phyloP scores from a whole-genome alignment of 2,329 filamentous ascomycete species.

The Cordyceps militaris region DNA sequence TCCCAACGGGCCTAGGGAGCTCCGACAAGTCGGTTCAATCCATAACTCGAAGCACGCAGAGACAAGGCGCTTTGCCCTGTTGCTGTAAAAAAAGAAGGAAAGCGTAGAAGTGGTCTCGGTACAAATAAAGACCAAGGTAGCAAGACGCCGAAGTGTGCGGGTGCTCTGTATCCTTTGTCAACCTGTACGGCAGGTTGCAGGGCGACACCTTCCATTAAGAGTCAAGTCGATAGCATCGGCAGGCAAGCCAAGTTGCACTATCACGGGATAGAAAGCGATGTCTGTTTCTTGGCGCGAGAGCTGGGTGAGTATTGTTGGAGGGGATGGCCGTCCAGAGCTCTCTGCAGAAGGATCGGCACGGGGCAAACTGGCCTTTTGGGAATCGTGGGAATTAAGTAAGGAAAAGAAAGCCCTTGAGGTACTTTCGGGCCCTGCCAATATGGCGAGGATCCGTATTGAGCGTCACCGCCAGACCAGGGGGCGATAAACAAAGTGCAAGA shows the following conservation, averaged over 20 bases:
- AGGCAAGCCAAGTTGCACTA: background rate
- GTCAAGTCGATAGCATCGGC: background rate
- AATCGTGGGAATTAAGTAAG: conserved; percentile 7
- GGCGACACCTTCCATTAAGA: background rate
- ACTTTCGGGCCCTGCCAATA: background rate
- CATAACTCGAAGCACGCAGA: background rate
- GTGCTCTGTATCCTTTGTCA: too few relatives aligned
- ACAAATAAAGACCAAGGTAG: background rate
- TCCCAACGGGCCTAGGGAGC: background rate
- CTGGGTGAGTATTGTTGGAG: background rate
- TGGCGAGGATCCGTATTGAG: background rate
- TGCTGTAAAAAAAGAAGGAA: too few relatives aligned
- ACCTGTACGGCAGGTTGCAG: background rate
- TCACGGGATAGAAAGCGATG: background rate
- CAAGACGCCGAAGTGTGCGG: background rate
- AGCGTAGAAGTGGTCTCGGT: too few relatives aligned
- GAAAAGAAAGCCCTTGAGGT: background rate
- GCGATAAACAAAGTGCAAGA: background rate
- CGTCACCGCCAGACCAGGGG: background rate
- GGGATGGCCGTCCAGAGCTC: background rate
- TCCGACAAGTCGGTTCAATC: background rate
- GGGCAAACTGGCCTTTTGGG: conserved; percentile 8
- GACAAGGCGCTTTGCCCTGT: too few relatives aligned
- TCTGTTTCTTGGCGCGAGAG: background rate
- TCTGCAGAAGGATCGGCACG: background rate